Conservation (phyloP, 2,329 filamentous ascomycete species). For the Chaetoscypha palmicola region DNA sequence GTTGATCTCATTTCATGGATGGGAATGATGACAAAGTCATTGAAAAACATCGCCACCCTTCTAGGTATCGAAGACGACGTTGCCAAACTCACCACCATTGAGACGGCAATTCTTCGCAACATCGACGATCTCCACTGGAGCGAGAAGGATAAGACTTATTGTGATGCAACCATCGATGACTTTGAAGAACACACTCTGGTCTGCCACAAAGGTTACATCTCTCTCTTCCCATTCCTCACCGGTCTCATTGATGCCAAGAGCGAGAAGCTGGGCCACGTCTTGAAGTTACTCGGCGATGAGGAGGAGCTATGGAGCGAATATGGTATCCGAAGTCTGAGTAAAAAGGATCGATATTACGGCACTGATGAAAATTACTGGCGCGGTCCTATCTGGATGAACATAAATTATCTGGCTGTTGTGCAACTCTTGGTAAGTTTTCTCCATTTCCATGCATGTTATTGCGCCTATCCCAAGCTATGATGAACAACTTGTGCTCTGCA, state of each 20-base stretch:
- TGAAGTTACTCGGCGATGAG: constrained; percentile 73
- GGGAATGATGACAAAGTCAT: constrained; percentile 87
- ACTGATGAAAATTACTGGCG: constrained; percentile 97
- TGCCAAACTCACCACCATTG: constrained; percentile 61
- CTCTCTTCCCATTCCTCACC: constrained; percentile 84
- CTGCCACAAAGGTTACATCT: constrained; percentile 95
- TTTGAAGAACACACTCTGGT: constrained; percentile 86
- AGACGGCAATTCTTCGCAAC: constrained; percentile 74
- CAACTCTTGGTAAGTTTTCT: constrained; percentile 63
- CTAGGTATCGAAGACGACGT: constrained; percentile 74
- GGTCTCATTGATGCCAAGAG: constrained; percentile 71
- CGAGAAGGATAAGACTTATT: constrained; percentile 72
- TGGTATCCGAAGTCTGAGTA: constrained; percentile 85
- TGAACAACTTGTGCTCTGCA: too few relatives aligned
- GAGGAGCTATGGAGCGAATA: constrained; percentile 84
- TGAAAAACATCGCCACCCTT: constrained; percentile 69
- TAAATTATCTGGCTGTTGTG: constrained; percentile 82
- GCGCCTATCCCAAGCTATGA: too few relatives aligned
- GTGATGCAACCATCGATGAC: constrained; percentile 90
- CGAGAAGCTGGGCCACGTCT: constrained; percentile 63
- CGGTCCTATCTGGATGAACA: constrained; percentile 89
- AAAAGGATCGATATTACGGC: constrained; percentile 73
- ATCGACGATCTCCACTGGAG: constrained; percentile 93
- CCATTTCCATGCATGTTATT: too few relatives aligned
- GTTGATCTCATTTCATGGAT: constrained; percentile 95